Percentiles rank a stretch among this genome's conserved stretches.
Evolutionary conservation across 2,329 filamentous ascomycete species (phyloP).

Genomic region (Seiridium unicorne): DNA sequence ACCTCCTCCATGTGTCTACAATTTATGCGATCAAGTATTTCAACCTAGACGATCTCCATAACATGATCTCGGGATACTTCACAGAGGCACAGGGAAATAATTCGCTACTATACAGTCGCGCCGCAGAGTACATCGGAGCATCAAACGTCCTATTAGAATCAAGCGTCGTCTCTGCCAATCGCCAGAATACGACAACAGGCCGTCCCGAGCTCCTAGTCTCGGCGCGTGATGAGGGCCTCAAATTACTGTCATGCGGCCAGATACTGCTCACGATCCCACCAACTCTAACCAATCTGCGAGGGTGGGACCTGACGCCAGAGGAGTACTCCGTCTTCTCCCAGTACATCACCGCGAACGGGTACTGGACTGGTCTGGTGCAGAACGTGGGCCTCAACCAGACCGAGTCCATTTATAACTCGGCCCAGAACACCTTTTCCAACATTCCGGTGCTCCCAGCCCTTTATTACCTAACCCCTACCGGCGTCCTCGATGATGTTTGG

Average conservation of each 20-base stretch:
- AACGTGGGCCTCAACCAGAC: slow-evolving; percentile 4
- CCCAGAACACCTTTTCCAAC: neutral
- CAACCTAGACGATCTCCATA: slow-evolving; percentile 3
- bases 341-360: slow-evolving; percentile 16
- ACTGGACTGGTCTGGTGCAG: slow-evolving; percentile 20
- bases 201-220: neutral
- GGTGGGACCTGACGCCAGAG: slow-evolving; percentile 22
- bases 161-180: neutral
- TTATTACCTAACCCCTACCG: neutral
- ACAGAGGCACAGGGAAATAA: neutral
- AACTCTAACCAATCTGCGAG: slow-evolving; percentile 17
- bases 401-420: neutral
- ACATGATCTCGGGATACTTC: neutral
- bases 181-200: neutral
- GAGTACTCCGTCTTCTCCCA: slow-evolving; percentile 24
- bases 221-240: neutral
- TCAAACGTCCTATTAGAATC: neutral
- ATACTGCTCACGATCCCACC: slow-evolving; percentile 26
- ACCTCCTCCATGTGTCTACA: slow-evolving; percentile 31
- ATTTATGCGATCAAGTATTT: slow-evolving; percentile 33
- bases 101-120: slow-evolving; percentile 1
- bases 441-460: neutral
- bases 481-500: neutral
- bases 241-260: slow-evolving; percentile 14
- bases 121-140: neutral